phyloP scores from a whole-genome alignment of 192 early-diverging fungal species.

The Mycoemilia scoparia region DNA sequence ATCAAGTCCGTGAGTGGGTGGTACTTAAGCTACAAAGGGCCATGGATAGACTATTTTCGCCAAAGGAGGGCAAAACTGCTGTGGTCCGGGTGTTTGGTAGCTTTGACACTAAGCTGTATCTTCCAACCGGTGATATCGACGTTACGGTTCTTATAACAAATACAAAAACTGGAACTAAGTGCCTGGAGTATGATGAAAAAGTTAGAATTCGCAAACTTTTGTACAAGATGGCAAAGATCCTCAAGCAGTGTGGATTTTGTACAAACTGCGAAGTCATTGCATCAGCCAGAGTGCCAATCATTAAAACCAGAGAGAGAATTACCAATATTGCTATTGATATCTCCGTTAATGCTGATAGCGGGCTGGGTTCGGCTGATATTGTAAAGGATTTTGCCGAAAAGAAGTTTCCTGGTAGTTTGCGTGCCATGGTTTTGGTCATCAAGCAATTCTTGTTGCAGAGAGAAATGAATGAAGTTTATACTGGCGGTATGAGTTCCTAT shows the following conservation, averaged over 20 bases:
- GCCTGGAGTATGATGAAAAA: conserved; percentile 6
- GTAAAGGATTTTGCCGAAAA: conserved; percentile 37
- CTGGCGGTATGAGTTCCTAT: conserved; percentile 79
- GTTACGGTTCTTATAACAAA: conserved; percentile 22
- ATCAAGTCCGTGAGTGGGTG: conserved; percentile 50
- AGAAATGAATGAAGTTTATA: conserved; percentile 67
- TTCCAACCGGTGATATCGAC: conserved; percentile 71
- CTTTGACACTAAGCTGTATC: conserved; percentile 69
- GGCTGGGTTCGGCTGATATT: conserved; percentile 36
- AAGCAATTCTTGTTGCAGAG: conserved; percentile 71
- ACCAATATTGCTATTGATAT: conserved; percentile 68
- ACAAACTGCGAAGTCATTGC: conserved; percentile 35
- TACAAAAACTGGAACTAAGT: conserved; percentile 2
- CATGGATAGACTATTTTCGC: conserved; percentile 18
- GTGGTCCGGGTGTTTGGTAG: conserved; percentile 62
- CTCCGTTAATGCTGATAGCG: conserved; percentile 55
- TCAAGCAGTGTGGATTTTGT: conserved; percentile 28
- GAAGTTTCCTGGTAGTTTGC: conserved; percentile 33
- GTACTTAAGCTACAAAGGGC: conserved; percentile 39
- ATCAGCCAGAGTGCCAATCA: conserved; percentile 71
- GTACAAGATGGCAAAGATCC: conserved; percentile 20
- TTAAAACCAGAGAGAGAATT: conserved; percentile 67
- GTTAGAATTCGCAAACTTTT: conserved; percentile 14
- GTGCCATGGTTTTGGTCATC: conserved; percentile 55
- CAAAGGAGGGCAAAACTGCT: conserved; percentile 20